Base-by-base conservation (phyloP, 495 filamentous ascomycete species). In the Hypoxylon fuscum region DNA sequence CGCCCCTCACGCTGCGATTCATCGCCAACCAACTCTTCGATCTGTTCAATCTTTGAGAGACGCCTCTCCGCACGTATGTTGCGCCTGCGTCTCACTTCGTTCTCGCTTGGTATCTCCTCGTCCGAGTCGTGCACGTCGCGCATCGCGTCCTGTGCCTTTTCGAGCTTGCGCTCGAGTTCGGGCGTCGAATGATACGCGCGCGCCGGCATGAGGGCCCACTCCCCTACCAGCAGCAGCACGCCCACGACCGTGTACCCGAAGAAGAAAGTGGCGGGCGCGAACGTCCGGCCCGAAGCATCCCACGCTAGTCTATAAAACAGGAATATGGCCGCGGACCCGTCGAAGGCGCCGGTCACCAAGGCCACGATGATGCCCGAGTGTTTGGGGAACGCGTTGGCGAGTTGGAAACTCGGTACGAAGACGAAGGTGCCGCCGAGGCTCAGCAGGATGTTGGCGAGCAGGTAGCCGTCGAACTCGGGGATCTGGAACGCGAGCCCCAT, bases 341-440 rank as follows among this genome's bases (percentile, higher is more conserved):
- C 88, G 65, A 90, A 91, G 4, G 87, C 87, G 15, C 88, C 88
- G 3, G 88, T 91, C 1, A 91, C 78, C 0, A 90, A 69, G 0
- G 88, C 87, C 5, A 91, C 83, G 45, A 91, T 86, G 1, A 85
- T 72, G 1, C 88, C 88, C 0, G 86, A 85, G 68, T 87, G 75
- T 54, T 75, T 78, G 1, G 88, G 88, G 60, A 91, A 90, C 0
- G 88, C 86, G 65, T 91, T 89, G 32, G 84, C 85, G 37, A 91
- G 82, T 66, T 90, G 87, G 62, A 89, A 91, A 5, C 83, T 86
- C 0, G 88, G 83, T 18, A 90, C 86, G 68, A 91, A 90, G 23
- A 89, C 78, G 64, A 88, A 89, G 0, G 87, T 87, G 0, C 88
- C 88, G 31, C 85, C 87, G 14, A 90, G 76, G 5, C 86, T 85